Conservation (phyloP, 805 yeast species). For the Myxozyma monticola region DNA sequence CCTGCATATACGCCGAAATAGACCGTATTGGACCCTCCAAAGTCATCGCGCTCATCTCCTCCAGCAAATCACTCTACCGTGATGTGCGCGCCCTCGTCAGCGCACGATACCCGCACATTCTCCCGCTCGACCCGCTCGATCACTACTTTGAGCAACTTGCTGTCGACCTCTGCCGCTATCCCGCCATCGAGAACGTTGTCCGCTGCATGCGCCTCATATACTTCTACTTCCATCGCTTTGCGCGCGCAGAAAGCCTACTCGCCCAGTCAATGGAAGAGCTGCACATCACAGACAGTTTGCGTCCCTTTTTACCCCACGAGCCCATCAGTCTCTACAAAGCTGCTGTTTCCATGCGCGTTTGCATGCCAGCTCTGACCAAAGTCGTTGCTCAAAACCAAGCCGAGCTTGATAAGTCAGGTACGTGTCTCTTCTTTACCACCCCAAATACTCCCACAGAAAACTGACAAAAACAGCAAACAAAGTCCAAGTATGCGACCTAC, state of each 20-base stretch:
- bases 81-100: background rate
- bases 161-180: constrained; percentile 19
- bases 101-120: constrained; percentile 18
- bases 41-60: constrained; percentile 17
- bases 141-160: constrained; percentile 17
- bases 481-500: constrained; percentile 16
- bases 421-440: background rate
- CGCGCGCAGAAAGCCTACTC: constrained; percentile 12
- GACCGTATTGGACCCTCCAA: constrained; percentile 19
- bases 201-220: constrained; percentile 18
- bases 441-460: too few relatives aligned
- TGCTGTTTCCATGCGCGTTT: constrained; percentile 15
- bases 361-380: constrained; percentile 20
- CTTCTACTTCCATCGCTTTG: constrained; percentile 21
- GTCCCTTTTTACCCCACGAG: constrained; percentile 6
- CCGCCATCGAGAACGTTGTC: constrained; percentile 14
- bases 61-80: constrained; percentile 6
- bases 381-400: constrained; percentile 8
- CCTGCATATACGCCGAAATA: constrained; percentile 8
- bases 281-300: constrained; percentile 9
- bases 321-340: constrained; percentile 22
- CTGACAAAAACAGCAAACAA: constrained; percentile 13
- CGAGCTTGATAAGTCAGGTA: constrained; percentile 15
- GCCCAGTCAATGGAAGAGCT: constrained; percentile 7
- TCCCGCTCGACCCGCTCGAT: constrained; percentile 21